Evolutionary conservation across 495 filamentous ascomycete species (phyloP).

Genomic region (Astrothelium macrocarpum): DNA sequence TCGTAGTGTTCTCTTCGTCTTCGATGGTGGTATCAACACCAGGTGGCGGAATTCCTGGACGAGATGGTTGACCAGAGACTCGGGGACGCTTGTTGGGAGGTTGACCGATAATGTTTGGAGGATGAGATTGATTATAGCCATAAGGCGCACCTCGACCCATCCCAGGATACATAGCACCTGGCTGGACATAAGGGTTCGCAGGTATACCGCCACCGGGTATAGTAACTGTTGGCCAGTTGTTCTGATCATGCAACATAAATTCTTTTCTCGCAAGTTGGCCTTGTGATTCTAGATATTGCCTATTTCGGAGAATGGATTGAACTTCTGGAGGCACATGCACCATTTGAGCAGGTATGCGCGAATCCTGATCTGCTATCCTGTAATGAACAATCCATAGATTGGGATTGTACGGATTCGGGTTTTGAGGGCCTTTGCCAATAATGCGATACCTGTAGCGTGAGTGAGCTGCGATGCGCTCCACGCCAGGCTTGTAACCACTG

Average conservation of each 20-base stretch:
- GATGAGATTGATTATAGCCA: slow-evolving; percentile 2
- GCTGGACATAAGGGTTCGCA: slow-evolving; percentile 22
- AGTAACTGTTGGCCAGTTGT: slow-evolving; percentile 78
- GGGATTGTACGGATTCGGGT: slow-evolving; percentile 58
- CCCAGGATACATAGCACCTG: slow-evolving; percentile 5
- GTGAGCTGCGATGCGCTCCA: slow-evolving; percentile 62
- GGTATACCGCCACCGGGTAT: slow-evolving; percentile 42
- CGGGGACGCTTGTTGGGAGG: not conserved
- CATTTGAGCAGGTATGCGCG: slow-evolving; percentile 56
- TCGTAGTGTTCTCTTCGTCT: slow-evolving; percentile 78
- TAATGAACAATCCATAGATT: slow-evolving; percentile 95
- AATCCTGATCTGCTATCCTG: slow-evolving; percentile 55
- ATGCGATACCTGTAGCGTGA: slow-evolving; percentile 76
- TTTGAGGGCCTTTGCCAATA: slow-evolving; percentile 50
- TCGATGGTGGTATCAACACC: slow-evolving; percentile 51
- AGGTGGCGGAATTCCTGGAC: not conserved
- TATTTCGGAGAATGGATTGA: slow-evolving; percentile 51
- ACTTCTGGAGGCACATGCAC: slow-evolving; percentile 51
- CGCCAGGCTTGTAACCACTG: slow-evolving; percentile 59
- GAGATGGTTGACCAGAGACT: not conserved
- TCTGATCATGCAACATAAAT: slow-evolving; percentile 82
- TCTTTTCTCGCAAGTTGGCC: slow-evolving; percentile 83
- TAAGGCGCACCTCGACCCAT: not conserved
- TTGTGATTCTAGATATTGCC: slow-evolving; percentile 60
- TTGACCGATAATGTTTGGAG: not conserved